Percentiles rank a stretch among this genome's conserved stretches.
Conservation (phyloP, 2,329 filamentous ascomycete genomes). For the Cercospora sp. region DNA sequence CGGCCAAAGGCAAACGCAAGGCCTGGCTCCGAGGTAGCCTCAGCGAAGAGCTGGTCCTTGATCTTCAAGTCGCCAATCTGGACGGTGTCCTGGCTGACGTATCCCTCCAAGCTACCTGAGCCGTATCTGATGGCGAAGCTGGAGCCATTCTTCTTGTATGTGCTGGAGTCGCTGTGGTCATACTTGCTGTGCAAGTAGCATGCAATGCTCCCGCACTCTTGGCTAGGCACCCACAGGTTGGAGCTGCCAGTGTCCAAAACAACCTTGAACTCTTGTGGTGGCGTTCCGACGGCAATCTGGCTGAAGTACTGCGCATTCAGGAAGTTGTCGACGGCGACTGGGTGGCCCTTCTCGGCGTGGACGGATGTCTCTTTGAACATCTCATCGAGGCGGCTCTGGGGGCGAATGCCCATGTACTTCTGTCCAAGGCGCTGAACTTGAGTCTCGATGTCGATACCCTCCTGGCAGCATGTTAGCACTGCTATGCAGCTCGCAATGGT, state of each 20-base stretch:
- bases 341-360: conserved; percentile 67
- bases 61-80: conserved; percentile 86
- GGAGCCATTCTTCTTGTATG: conserved; percentile 91
- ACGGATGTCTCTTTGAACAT: conserved; percentile 77
- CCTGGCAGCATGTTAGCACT: conserved; percentile 50
- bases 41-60: conserved; percentile 90
- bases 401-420: conserved; percentile 90
- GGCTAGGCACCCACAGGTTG: conserved; percentile 96
- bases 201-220: conserved; percentile 88
- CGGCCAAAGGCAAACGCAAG: conserved; percentile 96
- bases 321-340: conserved; percentile 93
- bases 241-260: conserved; percentile 98
- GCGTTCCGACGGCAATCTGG: conserved; percentile 88
- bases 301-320: conserved; percentile 99
- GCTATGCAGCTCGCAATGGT: conserved; percentile 4
- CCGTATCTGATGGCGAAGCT: conserved; percentile 93
- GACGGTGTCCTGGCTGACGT: conserved; percentile 85
- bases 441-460: conserved; percentile 73
- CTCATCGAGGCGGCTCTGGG: conserved; percentile 67
- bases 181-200: conserved; percentile 98
- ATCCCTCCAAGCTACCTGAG: conserved; percentile 90
- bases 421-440: conserved; percentile 83
- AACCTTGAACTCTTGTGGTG: conserved; percentile 95
- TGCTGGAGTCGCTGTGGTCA: conserved; percentile 83
- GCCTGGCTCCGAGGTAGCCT: conserved; percentile 93